A percentile compares a stretch with the other conserved stretches of the same genome.
phyloP scores from a whole-genome alignment of 2,329 filamentous ascomycete species.

The Biscogniauxia sp. region DNA sequence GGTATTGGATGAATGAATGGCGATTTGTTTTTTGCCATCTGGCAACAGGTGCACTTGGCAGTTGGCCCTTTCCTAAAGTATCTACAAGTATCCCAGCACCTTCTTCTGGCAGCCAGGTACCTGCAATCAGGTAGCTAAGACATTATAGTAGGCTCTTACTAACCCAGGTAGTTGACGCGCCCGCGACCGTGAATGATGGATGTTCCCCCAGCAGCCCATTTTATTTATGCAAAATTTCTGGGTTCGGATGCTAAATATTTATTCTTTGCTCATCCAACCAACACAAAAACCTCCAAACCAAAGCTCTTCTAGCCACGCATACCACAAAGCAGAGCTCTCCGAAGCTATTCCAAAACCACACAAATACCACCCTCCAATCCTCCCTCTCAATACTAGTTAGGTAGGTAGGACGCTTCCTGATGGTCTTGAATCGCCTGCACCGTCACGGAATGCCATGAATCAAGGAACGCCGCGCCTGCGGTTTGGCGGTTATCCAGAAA shows the following conservation, averaged over 20 bases:
- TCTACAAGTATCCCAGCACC: no score
- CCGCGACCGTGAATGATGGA: not conserved
- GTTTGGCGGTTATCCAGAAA: slow-evolving; percentile 77
- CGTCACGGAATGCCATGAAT: slow-evolving; percentile 70
- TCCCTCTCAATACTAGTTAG: not conserved
- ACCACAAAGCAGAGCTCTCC: not conserved
- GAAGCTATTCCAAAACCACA: not conserved
- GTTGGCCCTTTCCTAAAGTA: not conserved
- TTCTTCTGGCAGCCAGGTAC: not conserved
- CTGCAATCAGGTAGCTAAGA: not conserved
- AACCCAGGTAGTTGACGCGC: not conserved
- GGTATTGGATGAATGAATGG: no score
- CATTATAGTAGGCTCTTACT: no score
- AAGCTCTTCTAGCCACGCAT: not conserved
- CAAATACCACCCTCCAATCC: no score
- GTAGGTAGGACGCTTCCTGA: slow-evolving; percentile 8
- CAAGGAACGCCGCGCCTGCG: slow-evolving; percentile 71
- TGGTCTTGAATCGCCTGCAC: slow-evolving; percentile 28
- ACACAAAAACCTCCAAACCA: not conserved
- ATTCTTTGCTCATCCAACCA: not conserved
- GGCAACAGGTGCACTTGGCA: not conserved
- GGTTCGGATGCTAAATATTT: not conserved
- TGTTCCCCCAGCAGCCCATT: not conserved
- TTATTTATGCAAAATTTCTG: not conserved
- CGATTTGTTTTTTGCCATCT: no score